Evolutionary conservation across 2,329 filamentous ascomycete genomes (phyloP), one percentile per base, ranked within the genome.

Genomic region (Phaeosphaeriaceae sp.): DNA sequence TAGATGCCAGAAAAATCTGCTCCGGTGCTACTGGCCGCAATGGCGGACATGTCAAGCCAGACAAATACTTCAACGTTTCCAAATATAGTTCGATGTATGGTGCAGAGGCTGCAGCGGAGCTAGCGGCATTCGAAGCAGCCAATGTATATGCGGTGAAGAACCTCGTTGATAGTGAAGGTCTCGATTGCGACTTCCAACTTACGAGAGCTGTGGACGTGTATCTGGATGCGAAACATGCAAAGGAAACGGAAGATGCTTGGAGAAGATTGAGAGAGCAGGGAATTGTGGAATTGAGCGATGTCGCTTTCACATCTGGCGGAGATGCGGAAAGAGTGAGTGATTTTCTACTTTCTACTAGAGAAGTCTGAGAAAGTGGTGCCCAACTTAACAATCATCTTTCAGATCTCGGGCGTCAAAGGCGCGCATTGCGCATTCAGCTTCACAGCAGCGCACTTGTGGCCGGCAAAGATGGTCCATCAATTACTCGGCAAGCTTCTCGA

Each of bases 11-110:
- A 2, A 69, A 78, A 30, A 64, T 83, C 6, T 83, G 82, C 60
- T 81, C 79, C 9, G 84, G 84, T 15, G 84, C 83, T 5, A 86
- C 84, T 15, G 84, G 81, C 2, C 79, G 84, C 51, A 85, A 85
- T 61, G 84, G 83, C 11, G 84, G 84, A 0, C 83, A 85, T 65
- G 79, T 85, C 55, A 48, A 49, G 26, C 54, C 54, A 8, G 44
- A 48, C 17, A 32, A 40, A 21, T 56, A 56, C 24, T 54, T 54
- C 23, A 54, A 54, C 23, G 42, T 54, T 10, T 46, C 52, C 23
- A 54, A 54, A 30, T 54, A 54, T 46, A 44, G 17, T 44, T 44
- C 42, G 42, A 44, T 44, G 42, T 44, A 44, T 44, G 42, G 42
- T 3, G 42, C 42, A 19, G 21, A 9, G 21, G 42, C 42, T 44